phyloP scores from a whole-genome alignment of 305 asterid genomes.

The Withania somnifera region DNA sequence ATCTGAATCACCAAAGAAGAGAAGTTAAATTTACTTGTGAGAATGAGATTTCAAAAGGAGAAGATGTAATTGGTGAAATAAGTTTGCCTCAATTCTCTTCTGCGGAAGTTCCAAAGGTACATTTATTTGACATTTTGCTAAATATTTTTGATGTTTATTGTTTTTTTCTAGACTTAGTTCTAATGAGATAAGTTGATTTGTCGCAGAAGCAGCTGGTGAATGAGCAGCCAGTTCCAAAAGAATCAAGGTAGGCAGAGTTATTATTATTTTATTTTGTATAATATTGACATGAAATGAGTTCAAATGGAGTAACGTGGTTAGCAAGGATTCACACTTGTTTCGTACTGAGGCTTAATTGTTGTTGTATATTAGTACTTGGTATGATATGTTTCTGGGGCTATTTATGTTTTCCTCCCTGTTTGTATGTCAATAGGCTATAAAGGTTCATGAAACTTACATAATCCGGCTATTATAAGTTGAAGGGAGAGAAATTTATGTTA shows the following conservation, averaged over 20 bases:
- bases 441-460: not conserved
- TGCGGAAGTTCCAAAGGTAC: slow-evolving; percentile 74
- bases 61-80: slow-evolving; percentile 41
- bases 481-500: not conserved
- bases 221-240: slow-evolving; percentile 14
- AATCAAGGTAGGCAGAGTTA: slow-evolving; percentile 31
- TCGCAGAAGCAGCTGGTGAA: slow-evolving; percentile 25
- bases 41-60: slow-evolving; percentile 29
- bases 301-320: not conserved
- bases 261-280: not conserved
- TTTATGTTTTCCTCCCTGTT: not conserved
- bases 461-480: not conserved
- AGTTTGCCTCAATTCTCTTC: slow-evolving; percentile 73
- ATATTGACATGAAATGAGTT: not conserved
- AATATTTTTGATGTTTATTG: not conserved
- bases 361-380: not conserved
- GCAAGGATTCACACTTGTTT: not conserved
- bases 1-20: slow-evolving; percentile 54
- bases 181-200: not conserved
- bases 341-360: not conserved
- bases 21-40: slow-evolving; percentile 49
- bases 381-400: not conserved
- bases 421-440: not conserved
- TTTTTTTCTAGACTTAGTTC: not conserved
- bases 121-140: not conserved